These are phyloP conservation scores for Schoenoplectus triqueter DNA, from an alignment of 202 grass and related monocot species.

Conservation along the genomic window DNA sequence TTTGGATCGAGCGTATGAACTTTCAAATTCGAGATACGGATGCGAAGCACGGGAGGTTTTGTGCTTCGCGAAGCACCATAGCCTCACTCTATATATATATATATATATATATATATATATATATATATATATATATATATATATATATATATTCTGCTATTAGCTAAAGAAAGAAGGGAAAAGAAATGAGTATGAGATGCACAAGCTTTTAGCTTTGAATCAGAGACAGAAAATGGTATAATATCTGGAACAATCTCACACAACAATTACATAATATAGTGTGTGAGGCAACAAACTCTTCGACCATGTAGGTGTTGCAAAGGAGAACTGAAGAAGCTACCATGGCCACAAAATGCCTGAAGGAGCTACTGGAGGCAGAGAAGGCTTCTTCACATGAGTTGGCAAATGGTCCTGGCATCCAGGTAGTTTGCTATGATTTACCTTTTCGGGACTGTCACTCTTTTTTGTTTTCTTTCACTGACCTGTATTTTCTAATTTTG, in stretches of 20 bases:
- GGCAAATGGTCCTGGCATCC: conserved; percentile 59
- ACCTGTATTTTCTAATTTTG: conserved; percentile 40
- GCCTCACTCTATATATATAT: too few relatives aligned
- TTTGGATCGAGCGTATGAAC: too few relatives aligned
- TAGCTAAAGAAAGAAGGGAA: conserved; percentile 97
- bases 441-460: conserved; percentile 30
- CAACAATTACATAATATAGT: not conserved
- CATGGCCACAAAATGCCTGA: conserved; percentile 74
- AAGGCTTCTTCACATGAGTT: conserved; percentile 66
- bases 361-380: conserved; percentile 84
- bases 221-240: conserved; percentile 94
- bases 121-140: too few relatives aligned
- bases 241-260: not conserved
- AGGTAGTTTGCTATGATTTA: conserved; percentile 53
- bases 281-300: conserved; percentile 14
- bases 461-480: conserved; percentile 26
- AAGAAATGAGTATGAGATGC: conserved; percentile 95
- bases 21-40: too few relatives aligned
- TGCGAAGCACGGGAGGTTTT: too few relatives aligned
- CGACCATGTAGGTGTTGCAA: conserved; percentile 70
- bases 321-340: conserved; percentile 96
- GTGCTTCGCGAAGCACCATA: too few relatives aligned
- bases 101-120: too few relatives aligned
- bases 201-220: conserved; percentile 86
- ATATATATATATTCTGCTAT: too few relatives aligned